Evolutionary conservation across 495 filamentous ascomycete genomes (phyloP).

Genomic region (Penicillium paradoxum): DNA sequence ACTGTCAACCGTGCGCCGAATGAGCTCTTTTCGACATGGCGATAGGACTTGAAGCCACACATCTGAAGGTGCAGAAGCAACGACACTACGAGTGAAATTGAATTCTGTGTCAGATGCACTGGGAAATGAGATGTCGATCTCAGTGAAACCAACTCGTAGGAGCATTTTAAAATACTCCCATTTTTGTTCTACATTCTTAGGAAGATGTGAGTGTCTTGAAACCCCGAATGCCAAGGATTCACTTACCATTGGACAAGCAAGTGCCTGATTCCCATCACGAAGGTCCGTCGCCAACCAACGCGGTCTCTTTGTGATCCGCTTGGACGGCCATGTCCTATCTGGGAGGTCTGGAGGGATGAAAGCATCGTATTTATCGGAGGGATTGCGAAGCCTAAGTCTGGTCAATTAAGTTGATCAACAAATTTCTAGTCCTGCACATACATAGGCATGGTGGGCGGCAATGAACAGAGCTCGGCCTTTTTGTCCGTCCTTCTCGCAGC

Average conservation of each 20-base stretch:
- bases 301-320: conserved; percentile 29
- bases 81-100: conserved; percentile 70
- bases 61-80: conserved; percentile 73
- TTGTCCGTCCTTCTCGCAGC: too few relatives aligned
- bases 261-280: conserved; percentile 72
- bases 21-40: conserved; percentile 80
- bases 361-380: conserved; percentile 6
- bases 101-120: conserved; percentile 83
- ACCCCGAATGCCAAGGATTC: conserved; percentile 25
- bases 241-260: conserved; percentile 66
- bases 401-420: not conserved
- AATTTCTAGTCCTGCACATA: not conserved
- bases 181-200: conserved; percentile 62
- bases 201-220: not conserved
- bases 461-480: not conserved
- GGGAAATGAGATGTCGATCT: conserved; percentile 87
- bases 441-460: not conserved
- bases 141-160: conserved; percentile 78
- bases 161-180: conserved; percentile 83
- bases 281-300: conserved; percentile 75
- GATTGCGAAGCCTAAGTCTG: conserved; percentile 5
- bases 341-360: conserved; percentile 2
- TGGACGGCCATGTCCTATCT: conserved; percentile 4
- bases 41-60: conserved; percentile 86
- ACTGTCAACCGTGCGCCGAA: conserved; percentile 73